These are phyloP conservation scores for Arbutus unedo DNA, from an alignment of 148 eudicot species.

Conservation along the genomic window DNA sequence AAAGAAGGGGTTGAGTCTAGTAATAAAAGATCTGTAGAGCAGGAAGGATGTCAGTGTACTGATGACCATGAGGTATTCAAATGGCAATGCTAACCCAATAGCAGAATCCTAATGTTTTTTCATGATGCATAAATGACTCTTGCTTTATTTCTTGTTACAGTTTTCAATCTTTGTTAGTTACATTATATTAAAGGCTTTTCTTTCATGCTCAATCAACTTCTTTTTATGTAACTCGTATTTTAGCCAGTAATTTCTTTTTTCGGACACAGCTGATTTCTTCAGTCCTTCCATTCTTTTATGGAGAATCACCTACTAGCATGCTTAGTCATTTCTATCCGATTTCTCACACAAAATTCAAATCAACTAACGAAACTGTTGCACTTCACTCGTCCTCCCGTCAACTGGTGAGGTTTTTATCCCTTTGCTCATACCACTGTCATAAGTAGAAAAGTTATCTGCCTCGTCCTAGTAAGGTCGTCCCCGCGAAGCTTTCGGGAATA, in stretches of 20 bases:
- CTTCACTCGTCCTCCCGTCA: too few species aligned
- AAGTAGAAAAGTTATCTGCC: background rate
- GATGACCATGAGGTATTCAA: conserved; percentile 29
- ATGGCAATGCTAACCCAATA: background rate
- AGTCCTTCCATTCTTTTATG: background rate
- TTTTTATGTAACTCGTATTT: background rate
- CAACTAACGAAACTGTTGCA: too few species aligned
- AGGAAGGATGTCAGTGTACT: conserved; percentile 20
- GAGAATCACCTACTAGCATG: background rate
- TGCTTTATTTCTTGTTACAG: background rate
- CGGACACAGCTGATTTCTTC: background rate
- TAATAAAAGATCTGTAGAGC: conserved; percentile 7
- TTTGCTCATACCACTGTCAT: too few species aligned
- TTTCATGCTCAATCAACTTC: conserved; percentile 2
- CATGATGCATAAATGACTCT: background rate
- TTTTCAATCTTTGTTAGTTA: conserved; percentile 1
- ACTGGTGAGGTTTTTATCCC: too few species aligned
- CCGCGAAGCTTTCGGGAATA: too few species aligned
- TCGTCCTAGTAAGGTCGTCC: too few species aligned
- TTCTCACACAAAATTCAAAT: background rate
- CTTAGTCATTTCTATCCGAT: background rate
- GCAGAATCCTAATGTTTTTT: background rate
- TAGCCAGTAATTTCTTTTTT: background rate
- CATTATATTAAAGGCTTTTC: background rate
- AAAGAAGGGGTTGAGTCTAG: conserved; percentile 22